These are phyloP conservation scores for Colletotrichum chrysophilum DNA, from an alignment of 2,329 filamentous ascomycete species.

Conservation along the genomic window DNA sequence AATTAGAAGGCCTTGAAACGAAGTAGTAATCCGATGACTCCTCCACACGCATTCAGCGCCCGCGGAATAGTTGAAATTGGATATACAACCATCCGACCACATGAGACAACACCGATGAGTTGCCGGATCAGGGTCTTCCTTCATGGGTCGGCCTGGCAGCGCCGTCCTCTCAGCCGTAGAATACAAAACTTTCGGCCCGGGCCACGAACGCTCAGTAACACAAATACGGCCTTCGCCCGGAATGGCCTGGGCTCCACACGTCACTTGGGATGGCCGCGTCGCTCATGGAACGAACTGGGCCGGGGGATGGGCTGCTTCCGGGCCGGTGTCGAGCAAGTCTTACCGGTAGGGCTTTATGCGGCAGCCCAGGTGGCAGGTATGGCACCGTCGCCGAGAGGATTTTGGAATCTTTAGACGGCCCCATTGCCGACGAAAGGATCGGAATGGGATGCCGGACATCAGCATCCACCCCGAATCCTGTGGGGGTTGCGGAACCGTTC, in stretches of 20 bases:
- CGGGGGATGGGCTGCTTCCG: background rate
- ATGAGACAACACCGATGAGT: background rate
- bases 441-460: background rate
- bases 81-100: background rate
- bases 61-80: background rate
- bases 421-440: background rate
- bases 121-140: background rate
- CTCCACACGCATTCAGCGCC: background rate
- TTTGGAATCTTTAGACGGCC: background rate
- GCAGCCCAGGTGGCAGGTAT: background rate
- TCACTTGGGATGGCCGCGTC: background rate
- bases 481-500: background rate
- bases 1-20: background rate
- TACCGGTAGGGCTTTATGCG: background rate
- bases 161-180: background rate
- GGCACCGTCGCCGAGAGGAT: background rate
- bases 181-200: slow-evolving; percentile 1
- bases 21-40: background rate
- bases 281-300: background rate
- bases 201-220: background rate
- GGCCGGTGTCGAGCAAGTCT: background rate
- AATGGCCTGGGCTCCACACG: background rate
- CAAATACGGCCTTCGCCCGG: background rate
- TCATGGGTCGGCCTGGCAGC: background rate
- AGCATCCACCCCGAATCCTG: background rate